These are phyloP conservation scores for Podospora sp. DNA, from an alignment of 495 filamentous ascomycete species.

Conservation along the genomic window DNA sequence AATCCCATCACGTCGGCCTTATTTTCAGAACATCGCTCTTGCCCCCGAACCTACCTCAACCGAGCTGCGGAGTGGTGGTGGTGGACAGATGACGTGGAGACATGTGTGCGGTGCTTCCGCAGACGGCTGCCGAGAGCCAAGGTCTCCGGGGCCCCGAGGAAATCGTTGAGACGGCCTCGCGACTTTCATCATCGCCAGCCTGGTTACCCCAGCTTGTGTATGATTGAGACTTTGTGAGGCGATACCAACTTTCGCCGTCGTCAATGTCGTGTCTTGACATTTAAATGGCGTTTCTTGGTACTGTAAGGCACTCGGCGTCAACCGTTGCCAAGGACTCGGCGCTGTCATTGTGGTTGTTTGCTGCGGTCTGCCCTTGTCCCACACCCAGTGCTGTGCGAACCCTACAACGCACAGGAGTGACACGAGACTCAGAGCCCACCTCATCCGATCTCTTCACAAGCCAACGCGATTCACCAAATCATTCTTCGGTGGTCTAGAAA, in stretches of 20 bases:
- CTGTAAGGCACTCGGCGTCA: constrained; percentile 33
- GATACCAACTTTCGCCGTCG: background rate
- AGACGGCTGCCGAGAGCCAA: background rate
- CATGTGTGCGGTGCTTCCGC: background rate
- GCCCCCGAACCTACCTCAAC: too few relatives aligned
- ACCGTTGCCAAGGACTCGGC: constrained; percentile 39
- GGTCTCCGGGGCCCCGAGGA: background rate
- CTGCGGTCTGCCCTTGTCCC: constrained; percentile 6
- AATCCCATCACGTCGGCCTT: background rate
- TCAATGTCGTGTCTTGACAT: background rate
- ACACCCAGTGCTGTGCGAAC: constrained; percentile 14
- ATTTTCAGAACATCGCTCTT: constrained; percentile 3
- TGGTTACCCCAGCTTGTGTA: background rate
- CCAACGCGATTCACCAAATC: background rate
- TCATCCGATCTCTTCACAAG: background rate
- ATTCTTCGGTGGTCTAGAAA: background rate
- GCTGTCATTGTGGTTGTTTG: constrained; percentile 26
- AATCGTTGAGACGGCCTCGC: background rate
- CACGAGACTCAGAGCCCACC: background rate
- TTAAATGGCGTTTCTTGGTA: constrained; percentile 28
- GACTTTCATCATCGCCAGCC: background rate
- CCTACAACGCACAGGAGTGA: background rate
- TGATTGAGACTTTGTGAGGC: background rate
- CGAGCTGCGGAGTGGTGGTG: background rate
- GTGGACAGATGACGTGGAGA: background rate